phyloP scores from a whole-genome alignment of 495 filamentous ascomycete genomes.

The Penicillium turbatum region DNA sequence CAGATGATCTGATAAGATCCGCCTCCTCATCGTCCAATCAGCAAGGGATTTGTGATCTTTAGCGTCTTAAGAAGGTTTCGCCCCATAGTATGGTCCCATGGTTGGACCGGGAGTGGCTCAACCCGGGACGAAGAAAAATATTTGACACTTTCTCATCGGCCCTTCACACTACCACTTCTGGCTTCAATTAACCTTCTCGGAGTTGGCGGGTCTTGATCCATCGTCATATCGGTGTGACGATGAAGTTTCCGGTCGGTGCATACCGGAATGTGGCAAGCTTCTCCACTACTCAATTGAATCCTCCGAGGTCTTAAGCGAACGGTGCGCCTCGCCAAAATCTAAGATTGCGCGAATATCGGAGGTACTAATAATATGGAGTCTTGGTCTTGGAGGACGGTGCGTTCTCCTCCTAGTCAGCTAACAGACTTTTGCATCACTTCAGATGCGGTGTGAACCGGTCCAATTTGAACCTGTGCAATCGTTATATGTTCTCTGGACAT shows the following conservation, averaged over 20 bases:
- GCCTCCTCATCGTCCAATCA: neutral
- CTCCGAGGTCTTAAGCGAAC: no score
- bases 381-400: neutral
- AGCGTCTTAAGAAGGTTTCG: neutral
- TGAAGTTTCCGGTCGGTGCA: neutral
- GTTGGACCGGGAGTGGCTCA: neutral
- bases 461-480: no score
- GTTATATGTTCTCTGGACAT: no score
- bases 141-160: no score
- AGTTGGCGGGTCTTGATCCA: neutral
- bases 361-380: neutral
- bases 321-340: neutral
- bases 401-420: neutral
- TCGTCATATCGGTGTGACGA: neutral
- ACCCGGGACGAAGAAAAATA: neutral
- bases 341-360: neutral
- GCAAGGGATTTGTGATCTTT: neutral
- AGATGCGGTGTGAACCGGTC: no score
- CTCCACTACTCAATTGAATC: no score
- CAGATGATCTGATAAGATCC: constrained; percentile 15
- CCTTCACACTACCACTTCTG: neutral
- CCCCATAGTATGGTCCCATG: neutral
- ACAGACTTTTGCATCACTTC: no score
- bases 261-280: neutral
- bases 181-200: neutral